Evolutionary conservation across 306 rosid genomes (phyloP), one percentile per base, ranked within the genome.

Genomic region (Vigna unguiculata): DNA sequence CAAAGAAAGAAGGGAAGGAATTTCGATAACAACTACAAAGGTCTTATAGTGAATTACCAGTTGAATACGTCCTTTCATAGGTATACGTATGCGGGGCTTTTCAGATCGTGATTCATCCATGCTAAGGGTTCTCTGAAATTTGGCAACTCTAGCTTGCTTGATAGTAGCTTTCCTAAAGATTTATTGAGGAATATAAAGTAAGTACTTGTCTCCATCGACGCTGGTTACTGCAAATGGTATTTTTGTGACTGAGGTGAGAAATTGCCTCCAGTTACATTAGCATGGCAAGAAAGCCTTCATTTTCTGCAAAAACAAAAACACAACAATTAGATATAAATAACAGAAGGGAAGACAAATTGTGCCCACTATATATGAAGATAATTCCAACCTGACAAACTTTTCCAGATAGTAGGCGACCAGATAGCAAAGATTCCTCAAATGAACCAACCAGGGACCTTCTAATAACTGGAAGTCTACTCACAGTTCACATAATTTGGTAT

Each of bases 361-460:
- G 69, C n/a, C 58, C 75, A 52, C 16, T 3, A 17, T 73, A 21
- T 57, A 82, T 40, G 67, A 41, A 63, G 66, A 68, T 67, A 47
- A 38, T 58, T 13, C 84, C 75, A 82, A 93, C 95, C 93, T 88
- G 87, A 74, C 84, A 75, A 85, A 81, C 74, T 90, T 86, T 89
- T 69, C 75, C 85, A 17, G 83, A 87, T 14, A 77, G 80, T 74
- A 91, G 85, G 49, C 96, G 85, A 30, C 98, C 98, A 40, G 93
- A 88, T 79, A 93, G 83, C 43, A 93, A 72, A 17, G 97, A 93
- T 83, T 93, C 98, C 90, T 93, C 97, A 49, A 91, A 91, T 22
- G 98, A 93, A 72, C 98, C 98, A 62, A 93, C 86, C 72, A 93
- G 81, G 15, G 96, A 89, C 80, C 93, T 89, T 84, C 93, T 82